phyloP scores from a whole-genome alignment of 2,329 filamentous ascomycete genomes.

The Microsporum audouinii region DNA sequence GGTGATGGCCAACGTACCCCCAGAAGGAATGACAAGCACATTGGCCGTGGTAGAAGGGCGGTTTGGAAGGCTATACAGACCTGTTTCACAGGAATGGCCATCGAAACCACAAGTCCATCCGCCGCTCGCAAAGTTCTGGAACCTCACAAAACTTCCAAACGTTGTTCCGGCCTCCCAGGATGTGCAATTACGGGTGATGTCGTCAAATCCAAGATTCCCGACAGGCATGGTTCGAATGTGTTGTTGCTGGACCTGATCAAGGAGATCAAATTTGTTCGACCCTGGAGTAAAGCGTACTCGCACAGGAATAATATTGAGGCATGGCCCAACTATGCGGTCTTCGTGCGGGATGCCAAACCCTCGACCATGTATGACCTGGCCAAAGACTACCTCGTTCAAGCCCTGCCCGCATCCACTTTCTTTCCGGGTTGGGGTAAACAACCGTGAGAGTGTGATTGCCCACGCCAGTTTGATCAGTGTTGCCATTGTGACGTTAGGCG shows the following conservation, averaged over 20 bases:
- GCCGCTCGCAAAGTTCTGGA: not conserved
- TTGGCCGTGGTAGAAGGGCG: not conserved
- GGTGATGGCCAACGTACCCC: not conserved
- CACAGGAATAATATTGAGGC: slow-evolving; percentile 51
- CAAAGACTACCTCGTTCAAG: slow-evolving; percentile 35
- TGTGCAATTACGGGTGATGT: not conserved
- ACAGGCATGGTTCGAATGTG: slow-evolving; percentile 19
- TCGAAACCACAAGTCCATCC: not conserved
- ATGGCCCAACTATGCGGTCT: slow-evolving; percentile 46
- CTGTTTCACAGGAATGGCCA: not conserved
- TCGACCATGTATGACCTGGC: slow-evolving; percentile 49
- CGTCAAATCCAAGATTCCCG: not conserved
- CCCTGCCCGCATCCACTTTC: slow-evolving; percentile 34
- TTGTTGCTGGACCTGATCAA: slow-evolving; percentile 37
- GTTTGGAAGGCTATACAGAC: not conserved
- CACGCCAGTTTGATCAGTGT: slow-evolving; percentile 50
- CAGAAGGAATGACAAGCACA: not conserved
- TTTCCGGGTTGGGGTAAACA: too few relatives aligned
- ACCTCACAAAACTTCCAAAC: not conserved
- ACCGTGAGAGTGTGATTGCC: slow-evolving; percentile 39
- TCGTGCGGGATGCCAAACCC: slow-evolving; percentile 40
- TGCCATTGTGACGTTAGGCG: slow-evolving; percentile 44
- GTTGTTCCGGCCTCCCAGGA: not conserved
- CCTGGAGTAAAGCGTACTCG: slow-evolving; percentile 11
- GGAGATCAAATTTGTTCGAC: too few relatives aligned